These are phyloP conservation scores for Penicillium crustosum DNA, from an alignment of 2,329 filamentous ascomycete genomes.

Conservation along the genomic window DNA sequence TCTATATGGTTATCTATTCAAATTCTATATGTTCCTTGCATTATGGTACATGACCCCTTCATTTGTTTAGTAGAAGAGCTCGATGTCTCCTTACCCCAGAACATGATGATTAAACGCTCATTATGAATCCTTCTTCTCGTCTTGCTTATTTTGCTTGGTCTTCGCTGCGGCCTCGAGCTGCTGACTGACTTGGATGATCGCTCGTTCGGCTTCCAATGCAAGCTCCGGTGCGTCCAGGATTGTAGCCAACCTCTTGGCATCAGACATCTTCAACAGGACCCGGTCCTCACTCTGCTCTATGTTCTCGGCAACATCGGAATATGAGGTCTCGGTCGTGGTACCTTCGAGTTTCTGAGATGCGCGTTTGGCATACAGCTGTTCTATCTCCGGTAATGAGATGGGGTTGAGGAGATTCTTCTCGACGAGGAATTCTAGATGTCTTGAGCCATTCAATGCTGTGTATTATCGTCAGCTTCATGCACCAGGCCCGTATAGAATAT, in stretches of 20 bases:
- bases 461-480: constrained; percentile 16
- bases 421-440: constrained; percentile 78
- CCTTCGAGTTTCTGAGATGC: constrained; percentile 35
- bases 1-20: background rate
- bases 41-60: constrained; percentile 2
- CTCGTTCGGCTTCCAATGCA: constrained; percentile 70
- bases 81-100: background rate
- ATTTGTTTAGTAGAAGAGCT: background rate
- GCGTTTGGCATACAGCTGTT: constrained; percentile 66
- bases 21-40: background rate
- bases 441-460: constrained; percentile 73
- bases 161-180: constrained; percentile 31
- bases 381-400: constrained; percentile 66
- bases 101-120: background rate
- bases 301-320: constrained; percentile 34
- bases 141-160: constrained; percentile 18
- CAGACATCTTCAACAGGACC: constrained; percentile 46
- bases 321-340: constrained; percentile 28
- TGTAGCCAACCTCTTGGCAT: constrained; percentile 60
- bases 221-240: constrained; percentile 68
- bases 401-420: constrained; percentile 68
- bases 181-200: constrained; percentile 68
- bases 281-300: constrained; percentile 46
- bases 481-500: background rate
- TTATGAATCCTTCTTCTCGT: constrained; percentile 28